phyloP scores from a whole-genome alignment of 257 asterid species.

The Pogostemon cablin region DNA sequence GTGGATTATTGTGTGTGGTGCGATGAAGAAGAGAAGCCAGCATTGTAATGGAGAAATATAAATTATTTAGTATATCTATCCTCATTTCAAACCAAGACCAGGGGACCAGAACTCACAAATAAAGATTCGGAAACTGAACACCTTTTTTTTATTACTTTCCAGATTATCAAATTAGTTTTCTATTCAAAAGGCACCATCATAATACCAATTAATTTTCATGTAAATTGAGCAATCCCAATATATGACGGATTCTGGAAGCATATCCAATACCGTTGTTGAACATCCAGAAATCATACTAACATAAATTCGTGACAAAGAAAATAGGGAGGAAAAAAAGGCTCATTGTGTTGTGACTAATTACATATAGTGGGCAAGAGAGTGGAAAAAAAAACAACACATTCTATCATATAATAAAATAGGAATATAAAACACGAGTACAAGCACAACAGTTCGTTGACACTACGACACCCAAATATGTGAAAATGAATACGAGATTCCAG shows the following conservation, averaged over 20 bases:
- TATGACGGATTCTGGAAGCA: constrained; percentile 2
- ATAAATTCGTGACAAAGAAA: constrained; percentile 1
- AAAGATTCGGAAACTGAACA: constrained; percentile 12
- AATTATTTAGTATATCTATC: not conserved
- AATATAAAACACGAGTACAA: not conserved
- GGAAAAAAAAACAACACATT: no score
- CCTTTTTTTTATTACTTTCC: constrained; percentile 4
- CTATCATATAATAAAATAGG: not conserved
- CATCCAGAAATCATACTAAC: constrained; percentile 21
- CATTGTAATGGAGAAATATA: no score
- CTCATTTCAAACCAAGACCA: constrained; percentile 2
- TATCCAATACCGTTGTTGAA: constrained; percentile 20
- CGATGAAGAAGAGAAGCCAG: constrained; percentile 13
- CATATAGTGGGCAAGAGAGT: constrained; percentile 1
- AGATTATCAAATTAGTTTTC: constrained; percentile 6
- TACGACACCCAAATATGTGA: not conserved
- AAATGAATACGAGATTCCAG: constrained; percentile 16
- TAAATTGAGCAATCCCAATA: constrained; percentile 21
- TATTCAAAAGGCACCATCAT: constrained; percentile 6
- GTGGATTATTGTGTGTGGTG: constrained; percentile 24
- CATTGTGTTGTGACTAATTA: not conserved
- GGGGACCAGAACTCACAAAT: not conserved
- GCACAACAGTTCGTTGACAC: constrained; percentile 14
- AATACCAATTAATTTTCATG: constrained; percentile 13
- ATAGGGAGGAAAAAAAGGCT: not conserved